Conservation (phyloP, 345 rosid genomes). For the Streptanthus diversifolius region DNA sequence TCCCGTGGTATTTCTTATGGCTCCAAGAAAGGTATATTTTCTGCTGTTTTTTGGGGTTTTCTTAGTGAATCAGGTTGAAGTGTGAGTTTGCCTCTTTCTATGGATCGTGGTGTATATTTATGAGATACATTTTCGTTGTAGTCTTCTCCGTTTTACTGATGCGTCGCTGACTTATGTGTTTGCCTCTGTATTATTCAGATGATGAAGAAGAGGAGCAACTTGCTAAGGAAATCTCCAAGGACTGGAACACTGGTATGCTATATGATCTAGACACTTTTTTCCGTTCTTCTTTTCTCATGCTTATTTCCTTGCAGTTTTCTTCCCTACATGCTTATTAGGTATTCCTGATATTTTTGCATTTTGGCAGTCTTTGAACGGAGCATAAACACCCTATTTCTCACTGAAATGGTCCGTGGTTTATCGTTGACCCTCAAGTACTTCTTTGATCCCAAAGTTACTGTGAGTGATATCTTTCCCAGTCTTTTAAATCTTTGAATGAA, state of each 20-base stretch:
- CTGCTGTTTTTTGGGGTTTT: not conserved
- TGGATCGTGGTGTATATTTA: not conserved
- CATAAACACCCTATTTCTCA: slow-evolving; percentile 86
- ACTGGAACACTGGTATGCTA: slow-evolving; percentile 80
- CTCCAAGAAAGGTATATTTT: slow-evolving; percentile 53
- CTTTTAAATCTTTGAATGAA: not conserved
- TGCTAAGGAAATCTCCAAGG: slow-evolving; percentile 91
- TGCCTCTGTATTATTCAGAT: slow-evolving; percentile 41
- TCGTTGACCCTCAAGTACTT: slow-evolving; percentile 87
- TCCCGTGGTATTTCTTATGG: slow-evolving; percentile 50
- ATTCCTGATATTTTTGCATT: slow-evolving; percentile 21
- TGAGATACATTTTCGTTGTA: not conserved
- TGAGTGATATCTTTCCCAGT: slow-evolving; percentile 41
- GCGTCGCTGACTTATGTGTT: not conserved
- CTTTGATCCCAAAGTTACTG: slow-evolving; percentile 90
- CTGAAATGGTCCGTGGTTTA: slow-evolving; percentile 94
- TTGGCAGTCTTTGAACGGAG: slow-evolving; percentile 82
- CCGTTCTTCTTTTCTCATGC: not conserved
- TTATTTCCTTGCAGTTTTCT: not conserved
- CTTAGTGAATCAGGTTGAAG: not conserved
- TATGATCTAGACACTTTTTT: not conserved
- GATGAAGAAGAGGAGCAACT: slow-evolving; percentile 91
- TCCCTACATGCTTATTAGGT: not conserved
- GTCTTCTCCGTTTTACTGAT: not conserved
- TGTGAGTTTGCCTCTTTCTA: not conserved